Conservation (phyloP, 805 yeast species). For the Kuraishia piskuri region DNA sequence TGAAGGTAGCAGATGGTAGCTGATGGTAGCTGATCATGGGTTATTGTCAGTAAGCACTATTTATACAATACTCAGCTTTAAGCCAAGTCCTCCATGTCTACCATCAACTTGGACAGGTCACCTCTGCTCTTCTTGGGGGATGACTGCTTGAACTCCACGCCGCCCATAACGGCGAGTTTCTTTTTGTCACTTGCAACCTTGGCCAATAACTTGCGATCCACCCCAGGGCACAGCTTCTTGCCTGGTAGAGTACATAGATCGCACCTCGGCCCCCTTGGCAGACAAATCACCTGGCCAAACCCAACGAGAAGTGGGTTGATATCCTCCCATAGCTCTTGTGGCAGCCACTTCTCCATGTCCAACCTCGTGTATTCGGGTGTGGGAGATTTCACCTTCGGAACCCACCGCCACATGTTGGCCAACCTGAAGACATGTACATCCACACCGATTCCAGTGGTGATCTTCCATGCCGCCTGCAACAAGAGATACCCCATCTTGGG, state of each 20-base stretch:
- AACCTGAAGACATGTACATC: constrained; percentile 86
- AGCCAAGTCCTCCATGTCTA: constrained; percentile 25
- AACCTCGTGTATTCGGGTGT: constrained; percentile 73
- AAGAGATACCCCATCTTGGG: constrained; percentile 89
- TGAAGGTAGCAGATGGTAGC: no score
- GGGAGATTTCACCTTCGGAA: constrained; percentile 30
- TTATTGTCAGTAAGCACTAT: neutral
- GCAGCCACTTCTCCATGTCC: constrained; percentile 67
- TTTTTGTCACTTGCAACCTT: constrained; percentile 16
- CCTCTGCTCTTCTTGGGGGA: constrained; percentile 27
- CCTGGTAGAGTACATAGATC: constrained; percentile 55
- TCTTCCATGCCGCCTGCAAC: constrained; percentile 75
- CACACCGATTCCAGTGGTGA: constrained; percentile 81
- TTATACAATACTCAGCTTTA: neutral
- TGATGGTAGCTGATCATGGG: no score
- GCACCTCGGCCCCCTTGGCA: constrained; percentile 62
- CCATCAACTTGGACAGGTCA: constrained; percentile 27
- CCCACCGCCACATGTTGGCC: constrained; percentile 79
- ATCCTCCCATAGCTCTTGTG: constrained; percentile 68
- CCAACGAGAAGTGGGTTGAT: constrained; percentile 86
- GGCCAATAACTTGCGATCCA: constrained; percentile 35
- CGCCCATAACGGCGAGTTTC: constrained; percentile 14
- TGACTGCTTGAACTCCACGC: constrained; percentile 9
- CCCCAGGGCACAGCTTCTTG: constrained; percentile 49
- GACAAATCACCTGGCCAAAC: constrained; percentile 85